These are phyloP conservation scores for Lachnellula occidentalis DNA, from an alignment of 2,329 filamentous ascomycete species.

Conservation along the genomic window DNA sequence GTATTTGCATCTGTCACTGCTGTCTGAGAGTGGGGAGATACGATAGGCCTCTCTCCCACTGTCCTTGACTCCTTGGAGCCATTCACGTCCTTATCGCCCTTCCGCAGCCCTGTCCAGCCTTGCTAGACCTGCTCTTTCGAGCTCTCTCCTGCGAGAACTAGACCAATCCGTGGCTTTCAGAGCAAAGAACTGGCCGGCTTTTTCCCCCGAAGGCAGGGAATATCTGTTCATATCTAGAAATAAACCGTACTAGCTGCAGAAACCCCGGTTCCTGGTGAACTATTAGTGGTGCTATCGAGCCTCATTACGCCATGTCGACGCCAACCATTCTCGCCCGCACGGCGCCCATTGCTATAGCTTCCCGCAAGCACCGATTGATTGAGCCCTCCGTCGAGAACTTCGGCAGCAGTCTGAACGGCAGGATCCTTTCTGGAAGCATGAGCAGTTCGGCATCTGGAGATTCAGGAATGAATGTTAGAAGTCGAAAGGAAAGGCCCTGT, in stretches of 20 bases:
- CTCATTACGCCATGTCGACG: conserved; percentile 35
- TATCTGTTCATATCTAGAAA: conserved; percentile 8
- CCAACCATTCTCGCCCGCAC: conserved; percentile 51
- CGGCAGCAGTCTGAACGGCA: conserved; percentile 18
- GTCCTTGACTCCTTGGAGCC: conserved; percentile 5
- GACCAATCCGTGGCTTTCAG: conserved; percentile 5
- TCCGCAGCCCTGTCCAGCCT: neutral
- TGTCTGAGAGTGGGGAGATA: conserved; percentile 16
- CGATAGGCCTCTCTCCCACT: conserved; percentile 16
- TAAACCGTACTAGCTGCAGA: conserved; percentile 22
- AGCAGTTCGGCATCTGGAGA: conserved; percentile 49
- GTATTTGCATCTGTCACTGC: neutral
- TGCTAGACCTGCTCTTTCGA: conserved; percentile 17
- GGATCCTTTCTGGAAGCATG: conserved; percentile 39
- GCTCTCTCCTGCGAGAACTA: neutral
- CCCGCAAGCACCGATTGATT: conserved; percentile 44
- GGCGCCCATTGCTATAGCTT: conserved; percentile 61
- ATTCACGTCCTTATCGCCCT: conserved; percentile 16
- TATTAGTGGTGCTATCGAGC: conserved; percentile 20
- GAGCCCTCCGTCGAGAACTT: conserved; percentile 21
- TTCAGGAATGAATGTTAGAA: conserved; percentile 39
- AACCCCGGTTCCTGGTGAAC: conserved; percentile 16
- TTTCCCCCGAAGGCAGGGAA: conserved; percentile 26
- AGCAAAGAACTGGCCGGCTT: conserved; percentile 16
- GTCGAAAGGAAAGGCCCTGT: conserved; percentile 52